Evolutionary conservation across 2,329 filamentous ascomycete genomes (phyloP).

Genomic region (Xylariaceae sp.): DNA sequence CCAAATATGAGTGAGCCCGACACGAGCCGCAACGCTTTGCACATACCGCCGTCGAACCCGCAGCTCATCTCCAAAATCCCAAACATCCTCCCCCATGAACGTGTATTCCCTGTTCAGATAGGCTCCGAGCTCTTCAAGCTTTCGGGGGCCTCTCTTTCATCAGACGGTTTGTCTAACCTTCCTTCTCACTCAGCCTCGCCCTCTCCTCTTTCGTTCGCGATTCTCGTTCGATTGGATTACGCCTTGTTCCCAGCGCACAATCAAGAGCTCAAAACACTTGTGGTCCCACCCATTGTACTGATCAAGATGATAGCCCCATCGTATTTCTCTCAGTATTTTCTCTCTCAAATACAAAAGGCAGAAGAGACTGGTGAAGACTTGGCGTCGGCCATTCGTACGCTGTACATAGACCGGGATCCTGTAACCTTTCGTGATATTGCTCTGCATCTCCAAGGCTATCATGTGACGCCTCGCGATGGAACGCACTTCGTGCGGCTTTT

Average conservation of each 20-base stretch:
- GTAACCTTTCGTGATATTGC: slow-evolving; percentile 85
- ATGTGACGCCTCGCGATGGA: slow-evolving; percentile 75
- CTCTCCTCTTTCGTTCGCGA: neutral
- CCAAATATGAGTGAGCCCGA: slow-evolving; percentile 28
- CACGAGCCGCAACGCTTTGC: slow-evolving; percentile 23
- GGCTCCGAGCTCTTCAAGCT: slow-evolving; percentile 69
- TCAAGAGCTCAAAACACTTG: neutral
- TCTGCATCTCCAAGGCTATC: slow-evolving; percentile 87
- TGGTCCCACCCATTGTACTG: slow-evolving; percentile 12
- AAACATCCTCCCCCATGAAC: slow-evolving; percentile 61
- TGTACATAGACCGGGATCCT: slow-evolving; percentile 95
- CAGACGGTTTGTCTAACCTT: slow-evolving; percentile 55
- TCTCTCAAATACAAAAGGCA: slow-evolving; percentile 68
- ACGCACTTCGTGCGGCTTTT: slow-evolving; percentile 89
- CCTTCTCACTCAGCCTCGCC: slow-evolving; percentile 1
- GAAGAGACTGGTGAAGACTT: slow-evolving; percentile 55
- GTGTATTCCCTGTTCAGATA: slow-evolving; percentile 72
- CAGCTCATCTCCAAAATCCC: slow-evolving; percentile 47
- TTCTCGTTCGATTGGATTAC: neutral
- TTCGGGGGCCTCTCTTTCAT: slow-evolving; percentile 69
- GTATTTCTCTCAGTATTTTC: slow-evolving; percentile 93
- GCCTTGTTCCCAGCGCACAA: neutral
- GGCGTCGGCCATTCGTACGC: slow-evolving; percentile 59
- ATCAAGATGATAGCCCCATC: slow-evolving; percentile 65
- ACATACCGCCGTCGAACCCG: slow-evolving; percentile 28